Evolutionary conservation across 1,284 basidiomycete genomes (phyloP).

Genomic region (Leccinum discolor): DNA sequence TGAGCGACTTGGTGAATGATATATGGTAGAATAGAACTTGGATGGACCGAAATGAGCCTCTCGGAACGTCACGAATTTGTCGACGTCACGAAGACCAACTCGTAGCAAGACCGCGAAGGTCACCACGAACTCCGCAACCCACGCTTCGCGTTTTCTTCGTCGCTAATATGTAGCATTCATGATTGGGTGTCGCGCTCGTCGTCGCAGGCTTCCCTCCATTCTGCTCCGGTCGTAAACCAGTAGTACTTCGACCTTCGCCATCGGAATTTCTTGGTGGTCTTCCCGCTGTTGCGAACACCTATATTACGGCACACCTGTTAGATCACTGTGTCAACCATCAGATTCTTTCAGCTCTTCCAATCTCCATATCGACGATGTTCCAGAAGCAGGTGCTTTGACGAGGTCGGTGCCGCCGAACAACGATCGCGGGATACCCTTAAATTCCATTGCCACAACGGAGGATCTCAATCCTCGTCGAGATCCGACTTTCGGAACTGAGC

Average conservation of each 20-base stretch:
- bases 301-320: not conserved
- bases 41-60: not conserved
- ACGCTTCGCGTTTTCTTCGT: not conserved
- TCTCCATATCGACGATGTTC: not conserved
- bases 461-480: not conserved
- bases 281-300: not conserved
- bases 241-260: not conserved
- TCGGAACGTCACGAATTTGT: not conserved
- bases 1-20: no score
- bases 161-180: not conserved
- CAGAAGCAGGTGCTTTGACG: not conserved
- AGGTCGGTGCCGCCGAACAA: not conserved
- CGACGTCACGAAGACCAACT: not conserved
- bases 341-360: not conserved
- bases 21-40: not conserved
- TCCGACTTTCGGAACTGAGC: not conserved
- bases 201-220: not conserved
- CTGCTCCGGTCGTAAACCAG: not conserved
- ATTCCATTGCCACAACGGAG: not conserved
- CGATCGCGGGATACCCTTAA: not conserved
- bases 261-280: not conserved
- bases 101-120: not conserved
- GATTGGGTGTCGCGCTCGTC: no score
- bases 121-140: not conserved
- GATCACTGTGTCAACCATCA: not conserved